phyloP scores from a whole-genome alignment of 345 rosid species.

The Mallotus nudiflorus region DNA sequence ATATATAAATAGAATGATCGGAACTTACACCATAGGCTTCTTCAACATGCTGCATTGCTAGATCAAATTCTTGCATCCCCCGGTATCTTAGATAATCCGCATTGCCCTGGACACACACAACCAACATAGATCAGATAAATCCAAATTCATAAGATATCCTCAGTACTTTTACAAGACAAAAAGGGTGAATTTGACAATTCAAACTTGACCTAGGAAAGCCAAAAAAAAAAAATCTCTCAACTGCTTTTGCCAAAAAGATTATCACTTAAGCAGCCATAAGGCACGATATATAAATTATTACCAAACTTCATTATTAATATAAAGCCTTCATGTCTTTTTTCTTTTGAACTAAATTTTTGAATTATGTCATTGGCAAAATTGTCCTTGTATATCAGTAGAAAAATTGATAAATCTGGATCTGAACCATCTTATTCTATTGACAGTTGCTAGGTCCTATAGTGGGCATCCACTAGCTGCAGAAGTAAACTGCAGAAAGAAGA shows the following conservation, averaged over 20 bases:
- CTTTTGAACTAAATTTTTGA: background rate
- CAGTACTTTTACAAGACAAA: background rate
- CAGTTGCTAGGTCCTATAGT: background rate
- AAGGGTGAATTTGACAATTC: background rate
- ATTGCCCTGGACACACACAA: constrained; percentile 54
- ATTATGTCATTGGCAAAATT: background rate
- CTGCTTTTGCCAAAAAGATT: background rate
- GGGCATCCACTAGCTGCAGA: too few relatives aligned
- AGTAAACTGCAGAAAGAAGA: background rate
- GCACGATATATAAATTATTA: background rate
- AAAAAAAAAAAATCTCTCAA: background rate
- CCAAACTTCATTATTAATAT: background rate
- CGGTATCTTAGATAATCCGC: constrained; percentile 71
- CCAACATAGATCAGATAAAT: background rate
- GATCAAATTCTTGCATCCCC: constrained; percentile 93
- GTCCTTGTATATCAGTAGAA: background rate
- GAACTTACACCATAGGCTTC: constrained; percentile 70
- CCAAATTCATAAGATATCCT: background rate
- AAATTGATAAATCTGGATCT: background rate
- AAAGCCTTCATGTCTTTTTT: background rate
- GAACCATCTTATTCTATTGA: background rate
- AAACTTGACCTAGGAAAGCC: background rate
- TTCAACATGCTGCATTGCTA: constrained; percentile 87
- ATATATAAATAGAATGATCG: background rate
- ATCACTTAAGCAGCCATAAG: background rate